Conservation (phyloP, 495 filamentous ascomycete species). For the Trichoderma erinaceum region DNA sequence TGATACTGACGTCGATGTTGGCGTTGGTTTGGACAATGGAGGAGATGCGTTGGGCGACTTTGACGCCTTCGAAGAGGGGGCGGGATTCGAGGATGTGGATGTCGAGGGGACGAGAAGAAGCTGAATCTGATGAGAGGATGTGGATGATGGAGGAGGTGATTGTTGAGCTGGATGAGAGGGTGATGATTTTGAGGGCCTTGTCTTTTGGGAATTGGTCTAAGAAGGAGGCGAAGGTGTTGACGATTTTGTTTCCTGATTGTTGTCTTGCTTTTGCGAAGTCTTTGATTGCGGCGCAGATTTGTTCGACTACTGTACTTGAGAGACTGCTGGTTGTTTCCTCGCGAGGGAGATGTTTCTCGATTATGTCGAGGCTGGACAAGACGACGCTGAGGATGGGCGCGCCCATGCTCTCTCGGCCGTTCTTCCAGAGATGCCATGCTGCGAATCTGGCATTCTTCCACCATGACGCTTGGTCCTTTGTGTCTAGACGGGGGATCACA, state of each 20-base stretch:
- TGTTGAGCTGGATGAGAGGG: conserved; percentile 56
- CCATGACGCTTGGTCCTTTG: conserved; percentile 32
- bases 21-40: conserved; percentile 25
- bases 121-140: conserved; percentile 18
- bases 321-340: conserved; percentile 28
- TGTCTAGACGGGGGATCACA: conserved; percentile 19
- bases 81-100: conserved; percentile 59
- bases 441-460: conserved; percentile 51
- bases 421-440: conserved; percentile 59
- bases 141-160: conserved; percentile 35
- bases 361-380: conserved; percentile 35
- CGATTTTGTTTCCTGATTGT: background rate
- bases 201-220: background rate
- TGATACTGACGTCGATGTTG: conserved; percentile 28
- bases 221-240: background rate
- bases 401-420: conserved; percentile 58
- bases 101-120: conserved; percentile 33
- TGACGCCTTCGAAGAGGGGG: conserved; percentile 59
- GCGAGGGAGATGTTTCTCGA: conserved; percentile 26
- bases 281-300: conserved; percentile 12
- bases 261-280: background rate
- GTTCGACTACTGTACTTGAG: conserved; percentile 27
- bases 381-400: conserved; percentile 50
- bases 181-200: conserved; percentile 42
- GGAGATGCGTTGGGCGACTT: conserved; percentile 44